phyloP scores from a whole-genome alignment of 768 basidiomycete species.

The Suillus weaverae region DNA sequence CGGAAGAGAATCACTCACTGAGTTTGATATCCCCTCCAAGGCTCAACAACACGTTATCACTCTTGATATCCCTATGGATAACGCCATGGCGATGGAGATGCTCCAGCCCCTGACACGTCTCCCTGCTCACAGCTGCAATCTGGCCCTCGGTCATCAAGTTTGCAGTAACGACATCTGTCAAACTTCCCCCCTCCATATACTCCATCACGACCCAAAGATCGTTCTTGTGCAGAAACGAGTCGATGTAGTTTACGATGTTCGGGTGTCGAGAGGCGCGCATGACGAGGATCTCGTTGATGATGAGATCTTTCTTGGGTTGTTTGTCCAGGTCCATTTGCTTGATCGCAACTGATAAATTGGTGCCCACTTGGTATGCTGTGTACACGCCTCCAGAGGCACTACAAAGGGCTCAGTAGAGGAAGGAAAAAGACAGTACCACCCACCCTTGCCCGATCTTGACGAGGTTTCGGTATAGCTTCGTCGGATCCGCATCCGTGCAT shows the following conservation, averaged over 20 bases:
- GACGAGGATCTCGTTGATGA: slow-evolving; percentile 99
- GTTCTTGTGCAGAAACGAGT: slow-evolving; percentile 96
- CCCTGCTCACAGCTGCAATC: slow-evolving; percentile 94
- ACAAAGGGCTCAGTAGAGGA: slow-evolving; percentile 12
- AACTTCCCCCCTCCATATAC: slow-evolving; percentile 95
- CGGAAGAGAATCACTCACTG: slow-evolving; percentile 57
- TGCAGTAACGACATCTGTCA: slow-evolving; percentile 90
- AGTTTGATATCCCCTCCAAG: slow-evolving; percentile 97
- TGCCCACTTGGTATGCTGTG: slow-evolving; percentile 96
- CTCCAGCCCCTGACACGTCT: slow-evolving; percentile 89
- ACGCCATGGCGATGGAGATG: slow-evolving; percentile 96
- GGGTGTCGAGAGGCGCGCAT: slow-evolving; percentile 96
- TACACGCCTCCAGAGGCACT: slow-evolving; percentile 98
- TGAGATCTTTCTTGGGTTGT: slow-evolving; percentile 98
- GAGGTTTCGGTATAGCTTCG: slow-evolving; percentile 85
- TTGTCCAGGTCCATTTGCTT: slow-evolving; percentile 99
- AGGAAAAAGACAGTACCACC: slow-evolving; percentile 29
- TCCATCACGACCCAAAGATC: slow-evolving; percentile 99
- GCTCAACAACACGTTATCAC: slow-evolving; percentile 92
- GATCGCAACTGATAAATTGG: slow-evolving; percentile 93
- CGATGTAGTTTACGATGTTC: slow-evolving; percentile 99
- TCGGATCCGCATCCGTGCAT: slow-evolving; percentile 97
- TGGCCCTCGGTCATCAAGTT: slow-evolving; percentile 98
- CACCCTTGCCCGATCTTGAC: slow-evolving; percentile 99
- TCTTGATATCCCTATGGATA: slow-evolving; percentile 99